Evolutionary conservation across 345 rosid genomes (phyloP).

Genomic region (Pistacia atlantica): DNA sequence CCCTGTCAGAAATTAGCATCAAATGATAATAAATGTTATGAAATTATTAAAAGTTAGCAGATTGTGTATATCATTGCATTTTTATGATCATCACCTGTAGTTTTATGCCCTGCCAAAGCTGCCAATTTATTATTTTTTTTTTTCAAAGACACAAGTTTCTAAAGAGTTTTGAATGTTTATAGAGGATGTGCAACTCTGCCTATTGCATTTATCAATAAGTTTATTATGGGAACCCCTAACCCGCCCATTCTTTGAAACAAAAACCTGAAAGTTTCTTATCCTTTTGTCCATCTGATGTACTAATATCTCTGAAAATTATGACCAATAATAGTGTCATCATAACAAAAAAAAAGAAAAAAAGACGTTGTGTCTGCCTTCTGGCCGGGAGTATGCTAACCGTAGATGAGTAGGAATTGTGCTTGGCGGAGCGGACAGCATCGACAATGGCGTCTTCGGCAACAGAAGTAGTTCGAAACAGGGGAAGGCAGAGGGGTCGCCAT

Average conservation of each 20-base stretch:
- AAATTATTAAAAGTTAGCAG: background rate
- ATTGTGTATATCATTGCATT: background rate
- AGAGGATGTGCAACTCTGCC: too few relatives aligned
- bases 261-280: too few relatives aligned
- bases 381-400: conserved; percentile 61
- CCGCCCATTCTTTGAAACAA: too few relatives aligned
- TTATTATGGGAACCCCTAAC: too few relatives aligned
- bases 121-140: too few relatives aligned
- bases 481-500: conserved; percentile 77
- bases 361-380: conserved; percentile 37
- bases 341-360: too few relatives aligned
- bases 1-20: conserved; percentile 35
- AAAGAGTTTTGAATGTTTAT: conserved; percentile 26
- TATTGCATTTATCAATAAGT: too few relatives aligned
- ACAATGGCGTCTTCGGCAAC: conserved; percentile 66
- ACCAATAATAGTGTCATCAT: too few relatives aligned
- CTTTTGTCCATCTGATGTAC: too few relatives aligned
- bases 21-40: background rate
- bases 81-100: background rate
- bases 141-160: background rate
- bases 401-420: conserved; percentile 55
- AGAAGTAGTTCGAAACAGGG: conserved; percentile 52
- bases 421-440: conserved; percentile 52
- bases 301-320: too few relatives aligned
- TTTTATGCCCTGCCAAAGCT: too few relatives aligned